Base-by-base conservation (phyloP, 169 alveolate genomes). In the Plasmodium yoelii region DNA sequence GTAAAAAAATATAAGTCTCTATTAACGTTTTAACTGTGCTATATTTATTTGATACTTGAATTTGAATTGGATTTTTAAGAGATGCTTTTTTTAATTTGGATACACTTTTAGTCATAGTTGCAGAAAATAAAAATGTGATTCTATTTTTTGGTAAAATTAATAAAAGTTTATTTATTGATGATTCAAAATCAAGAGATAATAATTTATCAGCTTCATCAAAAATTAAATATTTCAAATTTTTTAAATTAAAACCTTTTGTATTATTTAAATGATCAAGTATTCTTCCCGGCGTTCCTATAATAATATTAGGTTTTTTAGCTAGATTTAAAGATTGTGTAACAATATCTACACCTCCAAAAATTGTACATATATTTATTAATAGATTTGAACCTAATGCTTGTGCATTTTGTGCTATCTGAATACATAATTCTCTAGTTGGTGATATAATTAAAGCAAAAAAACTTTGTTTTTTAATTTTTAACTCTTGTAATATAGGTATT, bases 231-330 rank as follows among this genome's bases (percentile, higher is more conserved):
- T 97, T 96, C 84, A 98, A 90, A 44, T 96, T 92, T 72, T 96
- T 95, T 65, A 98, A 88, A 69, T 95, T 95, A 86, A 99, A 98
- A 28, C 99, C 99, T 94, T 98, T 98, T 1, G 99, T 98, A 93
- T 98, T 98, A 61, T 98, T 98, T 60, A 99, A 89, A 91, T 98
- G 99, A 88, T 99, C 99, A 7, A 98, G 98, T n/a, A 99, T 94
- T 73, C 99, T 96, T n/a, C 99, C 99, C 0, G 99, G 99, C 5
- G 99, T 97, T 6, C 99, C 99, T 7, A 98, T 98, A 10, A 98
- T 95, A 26, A 99, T 94, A 87, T 98, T 99, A 0, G 99, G 99
- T 51, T 97, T 97, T 92, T 98, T 97, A 12, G 99, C 96, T 61
- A 99, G 91, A 49, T 98, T 97, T 15, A 95, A 88, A 24, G 99